Percentiles rank a stretch among this genome's conserved stretches.
Conservation (phyloP, 2,329 filamentous ascomycete genomes). For the Sordariomycetes sp. region DNA sequence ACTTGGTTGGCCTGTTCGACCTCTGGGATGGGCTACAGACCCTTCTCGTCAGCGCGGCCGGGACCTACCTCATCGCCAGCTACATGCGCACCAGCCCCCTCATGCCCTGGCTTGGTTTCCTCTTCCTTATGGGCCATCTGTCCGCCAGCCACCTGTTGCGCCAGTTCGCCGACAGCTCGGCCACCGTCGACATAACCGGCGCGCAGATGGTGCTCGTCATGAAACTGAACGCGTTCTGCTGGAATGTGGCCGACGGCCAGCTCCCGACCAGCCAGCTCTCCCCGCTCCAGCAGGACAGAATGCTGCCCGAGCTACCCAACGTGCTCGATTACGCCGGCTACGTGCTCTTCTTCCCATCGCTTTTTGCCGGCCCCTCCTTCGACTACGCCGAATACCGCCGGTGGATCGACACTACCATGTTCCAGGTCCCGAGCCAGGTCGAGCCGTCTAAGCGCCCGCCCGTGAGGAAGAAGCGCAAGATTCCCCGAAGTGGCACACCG, state of each 20-base stretch:
- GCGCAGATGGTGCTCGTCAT: slow-evolving; percentile 98
- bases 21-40: slow-evolving; percentile 78
- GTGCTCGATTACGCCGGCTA: slow-evolving; percentile 79
- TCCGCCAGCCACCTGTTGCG: slow-evolving; percentile 78
- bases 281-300: slow-evolving; percentile 73
- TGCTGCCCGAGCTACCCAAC: slow-evolving; percentile 59
- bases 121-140: slow-evolving; percentile 93
- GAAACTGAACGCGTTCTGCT: slow-evolving; percentile 94
- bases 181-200: slow-evolving; percentile 73
- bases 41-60: slow-evolving; percentile 64
- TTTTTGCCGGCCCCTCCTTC: slow-evolving; percentile 84
- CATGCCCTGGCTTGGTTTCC: slow-evolving; percentile 96
- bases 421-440: slow-evolving; percentile 68
- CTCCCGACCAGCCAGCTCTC: slow-evolving; percentile 69
- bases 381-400: slow-evolving; percentile 86
- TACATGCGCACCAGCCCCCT: slow-evolving; percentile 68
- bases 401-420: slow-evolving; percentile 93
- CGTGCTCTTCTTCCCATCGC: slow-evolving; percentile 85
- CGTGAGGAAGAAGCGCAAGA: slow-evolving; percentile 80
- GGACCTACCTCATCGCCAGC: slow-evolving; percentile 71
- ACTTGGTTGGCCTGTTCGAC: slow-evolving; percentile 85
- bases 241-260: slow-evolving; percentile 91
- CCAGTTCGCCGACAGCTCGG: slow-evolving; percentile 54
- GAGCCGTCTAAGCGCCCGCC: slow-evolving; percentile 76
- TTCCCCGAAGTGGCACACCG: slow-evolving; percentile 79